phyloP scores from a whole-genome alignment of 768 basidiomycete species.

The Auriscalpium orientale region DNA sequence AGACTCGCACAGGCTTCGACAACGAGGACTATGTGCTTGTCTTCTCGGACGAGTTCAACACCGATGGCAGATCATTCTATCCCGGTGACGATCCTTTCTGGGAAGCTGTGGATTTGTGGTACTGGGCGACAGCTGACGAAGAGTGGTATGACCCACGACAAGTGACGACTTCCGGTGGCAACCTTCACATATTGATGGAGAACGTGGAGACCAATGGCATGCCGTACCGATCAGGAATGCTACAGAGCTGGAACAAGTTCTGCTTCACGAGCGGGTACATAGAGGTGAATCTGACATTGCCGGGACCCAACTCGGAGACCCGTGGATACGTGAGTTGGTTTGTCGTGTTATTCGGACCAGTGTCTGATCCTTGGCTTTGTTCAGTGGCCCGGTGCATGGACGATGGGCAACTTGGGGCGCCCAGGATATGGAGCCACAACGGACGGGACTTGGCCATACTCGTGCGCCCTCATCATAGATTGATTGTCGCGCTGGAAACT shows the following conservation, averaged over 20 bases:
- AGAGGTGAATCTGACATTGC: conserved; percentile 55
- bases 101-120: conserved; percentile 71
- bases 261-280: conserved; percentile 75
- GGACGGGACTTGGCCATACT: conserved; percentile 82
- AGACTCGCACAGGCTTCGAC: conserved; percentile 64
- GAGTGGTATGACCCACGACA: conserved; percentile 74
- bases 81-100: conserved; percentile 62
- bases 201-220: conserved; percentile 44
- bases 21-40: conserved; percentile 59
- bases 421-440: conserved; percentile 76
- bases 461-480: conserved; percentile 33
- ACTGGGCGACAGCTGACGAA: conserved; percentile 57
- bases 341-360: neutral
- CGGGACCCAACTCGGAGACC: conserved; percentile 49
- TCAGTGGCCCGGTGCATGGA: conserved; percentile 84
- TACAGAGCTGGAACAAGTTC: conserved; percentile 89
- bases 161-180: conserved; percentile 57
- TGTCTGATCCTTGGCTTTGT: no score
- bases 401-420: conserved; percentile 81
- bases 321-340: conserved; percentile 34
- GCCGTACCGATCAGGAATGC: conserved; percentile 66
- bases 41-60: conserved; percentile 61
- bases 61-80: conserved; percentile 42
- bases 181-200: conserved; percentile 65
- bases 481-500: neutral